Percentiles rank a stretch among this genome's conserved stretches.
These are phyloP conservation scores for Pharnaceum exiguum DNA, from an alignment of 148 eudicot species.

Conservation along the genomic window DNA sequence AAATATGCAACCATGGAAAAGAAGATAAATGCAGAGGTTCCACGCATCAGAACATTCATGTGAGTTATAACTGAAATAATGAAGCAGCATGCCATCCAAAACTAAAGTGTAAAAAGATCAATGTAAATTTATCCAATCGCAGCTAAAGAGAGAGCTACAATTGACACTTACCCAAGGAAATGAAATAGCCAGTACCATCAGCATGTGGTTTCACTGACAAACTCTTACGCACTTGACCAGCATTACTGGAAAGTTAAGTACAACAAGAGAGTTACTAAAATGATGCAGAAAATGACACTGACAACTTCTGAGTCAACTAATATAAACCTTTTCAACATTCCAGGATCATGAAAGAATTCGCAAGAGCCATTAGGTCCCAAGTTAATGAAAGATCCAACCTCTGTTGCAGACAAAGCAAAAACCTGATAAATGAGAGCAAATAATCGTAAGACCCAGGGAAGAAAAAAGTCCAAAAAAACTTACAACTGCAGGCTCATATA, in stretches of 20 bases:
- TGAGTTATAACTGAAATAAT: no score
- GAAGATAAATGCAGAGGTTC: no score
- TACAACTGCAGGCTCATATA: background rate
- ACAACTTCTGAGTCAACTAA: background rate
- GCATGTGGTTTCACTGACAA: constrained; percentile 57
- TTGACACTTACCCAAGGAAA: constrained; percentile 68
- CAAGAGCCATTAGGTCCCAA: constrained; percentile 63
- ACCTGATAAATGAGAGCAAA: constrained; percentile 29
- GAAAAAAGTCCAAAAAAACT: constrained; percentile 1
- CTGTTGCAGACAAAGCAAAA: constrained; percentile 82
- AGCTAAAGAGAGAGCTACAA: background rate
- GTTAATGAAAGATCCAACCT: constrained; percentile 77
- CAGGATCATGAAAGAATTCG: constrained; percentile 96
- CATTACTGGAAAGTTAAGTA: constrained; percentile 44
- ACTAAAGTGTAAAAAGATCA: no score
- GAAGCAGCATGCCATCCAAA: no score
- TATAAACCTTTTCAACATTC: constrained; percentile 60
- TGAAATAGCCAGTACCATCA: constrained; percentile 66
- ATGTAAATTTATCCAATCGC: no score
- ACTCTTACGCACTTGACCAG: constrained; percentile 89
- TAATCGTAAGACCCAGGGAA: background rate
- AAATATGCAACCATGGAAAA: no score
- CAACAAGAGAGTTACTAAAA: background rate
- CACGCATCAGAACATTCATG: no score
- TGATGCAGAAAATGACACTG: background rate